Percentiles rank a stretch among this genome's conserved stretches.
Conservation (phyloP, 2,329 filamentous ascomycete genomes). For the Hymenoscyphus albidus region DNA sequence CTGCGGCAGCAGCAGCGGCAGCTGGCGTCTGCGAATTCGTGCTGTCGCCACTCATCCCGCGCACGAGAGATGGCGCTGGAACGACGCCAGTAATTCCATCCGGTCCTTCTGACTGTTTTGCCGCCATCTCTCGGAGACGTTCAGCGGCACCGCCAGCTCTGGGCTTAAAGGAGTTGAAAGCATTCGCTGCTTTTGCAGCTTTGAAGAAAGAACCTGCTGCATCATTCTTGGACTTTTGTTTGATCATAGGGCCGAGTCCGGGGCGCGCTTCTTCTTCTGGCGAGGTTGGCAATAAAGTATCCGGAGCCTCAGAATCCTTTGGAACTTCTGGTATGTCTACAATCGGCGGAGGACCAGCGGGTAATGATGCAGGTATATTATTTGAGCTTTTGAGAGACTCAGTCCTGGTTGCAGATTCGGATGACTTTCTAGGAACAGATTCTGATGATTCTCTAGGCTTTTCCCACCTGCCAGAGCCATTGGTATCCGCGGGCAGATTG, state of each 20-base stretch:
- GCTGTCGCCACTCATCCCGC: conserved; percentile 40
- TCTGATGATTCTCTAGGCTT: conserved; percentile 13
- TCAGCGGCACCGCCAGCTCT: conserved; percentile 83
- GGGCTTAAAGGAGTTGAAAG: conserved; percentile 69
- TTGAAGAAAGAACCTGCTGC: conserved; percentile 75
- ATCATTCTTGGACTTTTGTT: conserved; percentile 68
- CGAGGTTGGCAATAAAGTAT: not conserved
- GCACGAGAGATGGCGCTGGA: conserved; percentile 62
- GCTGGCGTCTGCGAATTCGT: conserved; percentile 31
- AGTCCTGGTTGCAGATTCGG: conserved; percentile 10
- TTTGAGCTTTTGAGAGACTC: conserved; percentile 14
- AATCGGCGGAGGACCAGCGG: conserved; percentile 12
- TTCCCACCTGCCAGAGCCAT: conserved; percentile 15
- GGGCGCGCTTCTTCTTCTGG: conserved; percentile 50
- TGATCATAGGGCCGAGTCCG: conserved; percentile 87
- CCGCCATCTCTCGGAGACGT: conserved; percentile 56
- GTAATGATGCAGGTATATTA: conserved; percentile 9
- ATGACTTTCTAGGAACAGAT: conserved; percentile 12
- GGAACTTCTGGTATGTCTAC: conserved; percentile 5
- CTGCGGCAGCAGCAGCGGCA: conserved; percentile 20
- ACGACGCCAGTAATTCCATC: conserved; percentile 90
- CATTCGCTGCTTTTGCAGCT: conserved; percentile 66
- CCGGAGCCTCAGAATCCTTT: not conserved
- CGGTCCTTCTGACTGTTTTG: conserved; percentile 61
- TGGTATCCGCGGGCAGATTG: conserved; percentile 3